Base-by-base conservation (phyloP, 1,139 yeast genomes). In the Magnusiomyces tetraspermus region DNA sequence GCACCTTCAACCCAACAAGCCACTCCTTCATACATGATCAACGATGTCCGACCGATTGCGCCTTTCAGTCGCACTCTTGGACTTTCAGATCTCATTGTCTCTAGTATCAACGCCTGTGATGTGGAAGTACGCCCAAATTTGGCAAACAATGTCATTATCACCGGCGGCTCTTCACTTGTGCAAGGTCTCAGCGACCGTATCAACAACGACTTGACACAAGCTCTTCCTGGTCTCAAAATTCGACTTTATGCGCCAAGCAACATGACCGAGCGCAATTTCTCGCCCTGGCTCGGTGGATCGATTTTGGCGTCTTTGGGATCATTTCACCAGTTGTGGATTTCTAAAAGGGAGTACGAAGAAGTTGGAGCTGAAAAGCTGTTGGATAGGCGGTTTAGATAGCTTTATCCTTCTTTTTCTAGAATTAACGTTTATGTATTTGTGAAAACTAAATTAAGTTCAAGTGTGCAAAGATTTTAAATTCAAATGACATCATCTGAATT, bases 311-410 rank as follows among this genome's bases (percentile, higher is more conserved):
- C 96, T 53, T 75, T 92, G 63, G 98, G 98, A 28, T 88, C 97
- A 1, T 92, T 92, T 75, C 98, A 92, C 67, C 98, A 92, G 69
- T 74, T 89, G 73, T 92, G 98, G 97, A 96, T 92, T 2, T 86
- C 94, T 46, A 85, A 83, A 66, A 81, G 80, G 61, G 98, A 92
- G 69, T 88, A 85, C 63, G 88, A 88, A 57, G 98, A 92, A 66
- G 92, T 84, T 28, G 98, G 98, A 10, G 79, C 83, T 10, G 94
- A 86, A 53, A 80, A 89, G 66, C 76, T 90, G 44, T 54, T 64
- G 6, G 67, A 65, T 52, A 62, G 65, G 53, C 52, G 67, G 43
- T 64, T 64, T 57, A 57, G 66, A 49, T 63, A 58, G n/a, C n/a
- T n/a, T n/a, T n/a, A n/a, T n/a, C n/a, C n/a, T n/a, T n/a, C n/a